A percentile compares a stretch with the other conserved stretches of the same genome.
Evolutionary conservation across 2,329 filamentous ascomycete genomes (phyloP).

Genomic region (Venturia effusa): DNA sequence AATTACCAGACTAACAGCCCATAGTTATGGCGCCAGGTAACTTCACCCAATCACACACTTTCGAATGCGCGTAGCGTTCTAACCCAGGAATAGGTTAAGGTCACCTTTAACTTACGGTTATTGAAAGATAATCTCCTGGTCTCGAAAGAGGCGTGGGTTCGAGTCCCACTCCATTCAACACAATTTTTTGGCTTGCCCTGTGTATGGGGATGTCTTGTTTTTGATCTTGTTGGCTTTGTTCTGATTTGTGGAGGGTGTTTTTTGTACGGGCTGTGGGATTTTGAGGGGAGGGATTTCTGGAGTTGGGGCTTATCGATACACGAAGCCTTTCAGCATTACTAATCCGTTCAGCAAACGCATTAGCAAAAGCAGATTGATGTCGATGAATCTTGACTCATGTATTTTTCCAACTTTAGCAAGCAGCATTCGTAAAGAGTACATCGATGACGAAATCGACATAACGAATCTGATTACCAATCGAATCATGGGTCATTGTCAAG

Average conservation of each 20-base stretch:
- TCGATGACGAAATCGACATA: no score
- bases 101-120: not conserved
- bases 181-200: not conserved
- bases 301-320: not conserved
- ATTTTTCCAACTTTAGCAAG: no score
- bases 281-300: not conserved
- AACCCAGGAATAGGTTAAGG: not conserved
- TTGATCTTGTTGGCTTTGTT: not conserved
- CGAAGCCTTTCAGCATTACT: no score
- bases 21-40: slow-evolving; percentile 6
- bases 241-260: not conserved
- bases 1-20: no score
- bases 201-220: not conserved
- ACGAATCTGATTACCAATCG: no score
- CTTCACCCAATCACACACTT: not conserved
- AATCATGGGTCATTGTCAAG: no score
- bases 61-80: not conserved
- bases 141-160: slow-evolving; percentile 1
- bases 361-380: no score
- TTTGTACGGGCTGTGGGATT: not conserved
- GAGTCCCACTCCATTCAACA: slow-evolving; percentile 1
- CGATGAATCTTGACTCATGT: no score
- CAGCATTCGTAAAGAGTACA: no score
- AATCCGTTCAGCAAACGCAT: no score
- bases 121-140: not conserved